phyloP scores from a whole-genome alignment of 75 land plant species.

The Picea sitchensis region DNA sequence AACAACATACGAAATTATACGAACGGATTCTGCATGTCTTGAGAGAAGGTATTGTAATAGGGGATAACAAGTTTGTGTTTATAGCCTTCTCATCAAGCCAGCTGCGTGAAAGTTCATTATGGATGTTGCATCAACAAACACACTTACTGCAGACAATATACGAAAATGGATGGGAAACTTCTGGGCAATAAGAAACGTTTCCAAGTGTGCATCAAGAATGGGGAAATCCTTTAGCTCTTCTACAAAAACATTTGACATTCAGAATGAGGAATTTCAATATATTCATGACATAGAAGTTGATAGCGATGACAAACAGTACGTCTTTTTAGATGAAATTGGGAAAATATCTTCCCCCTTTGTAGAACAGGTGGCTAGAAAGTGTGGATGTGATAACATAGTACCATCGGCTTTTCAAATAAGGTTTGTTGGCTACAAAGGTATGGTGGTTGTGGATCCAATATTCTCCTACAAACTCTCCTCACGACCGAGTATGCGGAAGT shows the following conservation, averaged over 20 bases:
- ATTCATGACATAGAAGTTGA: constrained; percentile 54
- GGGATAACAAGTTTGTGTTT: constrained; percentile 69
- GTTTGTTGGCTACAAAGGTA: constrained; percentile 94
- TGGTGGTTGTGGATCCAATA: constrained; percentile 86
- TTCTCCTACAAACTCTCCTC: constrained; percentile 62
- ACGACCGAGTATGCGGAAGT: constrained; percentile 81
- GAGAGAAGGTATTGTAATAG: constrained; percentile 58
- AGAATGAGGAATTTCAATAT: constrained; percentile 36
- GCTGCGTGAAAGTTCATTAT: constrained; percentile 71
- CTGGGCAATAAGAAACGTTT: constrained; percentile 86
- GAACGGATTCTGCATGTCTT: constrained; percentile 43
- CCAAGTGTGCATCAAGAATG: constrained; percentile 92
- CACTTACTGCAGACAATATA: constrained; percentile 52
- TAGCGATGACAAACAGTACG: constrained; percentile 25
- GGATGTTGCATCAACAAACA: constrained; percentile 78
- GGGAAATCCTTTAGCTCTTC: constrained; percentile 96
- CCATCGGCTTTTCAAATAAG: constrained; percentile 96
- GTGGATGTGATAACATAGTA: constrained; percentile 21
- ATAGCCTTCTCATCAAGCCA: constrained; percentile 95
- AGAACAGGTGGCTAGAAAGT: constrained; percentile 51
- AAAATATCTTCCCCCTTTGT: constrained; percentile 82
- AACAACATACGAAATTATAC: constrained; percentile 44
- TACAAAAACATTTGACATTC: constrained; percentile 58
- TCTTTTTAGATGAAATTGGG: constrained; percentile 95
- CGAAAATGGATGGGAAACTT: constrained; percentile 90